Percentiles rank a stretch among this genome's conserved stretches.
Evolutionary conservation across 176 grass and related monocot genomes (phyloP).

Genomic region (Poa pratensis): DNA sequence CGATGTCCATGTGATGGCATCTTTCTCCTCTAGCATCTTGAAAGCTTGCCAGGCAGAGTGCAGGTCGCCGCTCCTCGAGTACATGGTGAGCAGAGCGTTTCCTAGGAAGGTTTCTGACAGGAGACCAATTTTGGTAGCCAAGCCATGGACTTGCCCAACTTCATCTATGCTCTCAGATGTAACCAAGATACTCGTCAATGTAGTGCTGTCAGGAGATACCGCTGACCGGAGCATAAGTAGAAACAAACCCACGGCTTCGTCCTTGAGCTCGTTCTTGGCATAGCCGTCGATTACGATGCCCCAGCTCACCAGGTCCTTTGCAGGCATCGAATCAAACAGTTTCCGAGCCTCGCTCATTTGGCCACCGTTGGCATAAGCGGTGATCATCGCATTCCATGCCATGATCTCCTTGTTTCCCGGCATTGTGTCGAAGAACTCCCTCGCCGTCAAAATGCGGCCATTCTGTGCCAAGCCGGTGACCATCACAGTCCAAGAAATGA

Average conservation of each 20-base stretch:
- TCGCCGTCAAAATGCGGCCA: constrained; percentile 40
- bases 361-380: constrained; percentile 52
- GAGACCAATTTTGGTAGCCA: constrained; percentile 46
- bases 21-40: constrained; percentile 49
- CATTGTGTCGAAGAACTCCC: constrained; percentile 62
- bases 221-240: constrained; percentile 43
- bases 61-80: constrained; percentile 77
- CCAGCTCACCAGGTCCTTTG: constrained; percentile 67
- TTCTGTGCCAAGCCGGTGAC: constrained; percentile 70
- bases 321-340: constrained; percentile 57
- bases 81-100: constrained; percentile 73
- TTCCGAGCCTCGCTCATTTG: constrained; percentile 48
- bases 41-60: constrained; percentile 54
- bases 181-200: constrained; percentile 37
- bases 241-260: constrained; percentile 8
- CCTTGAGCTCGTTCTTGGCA: constrained; percentile 20
- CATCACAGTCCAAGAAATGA: constrained; percentile 70
- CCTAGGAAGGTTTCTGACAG: constrained; percentile 59
- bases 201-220: constrained; percentile 29
- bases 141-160: constrained; percentile 60
- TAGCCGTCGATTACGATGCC: constrained; percentile 55
- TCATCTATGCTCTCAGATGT: constrained; percentile 33
- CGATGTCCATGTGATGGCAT: constrained; percentile 38
- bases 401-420: constrained; percentile 29
- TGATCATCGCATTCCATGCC: constrained; percentile 53